Evolutionary conservation across 192 early-diverging fungal genomes (phyloP).

Genomic region (Chytriomyces sp.): DNA sequence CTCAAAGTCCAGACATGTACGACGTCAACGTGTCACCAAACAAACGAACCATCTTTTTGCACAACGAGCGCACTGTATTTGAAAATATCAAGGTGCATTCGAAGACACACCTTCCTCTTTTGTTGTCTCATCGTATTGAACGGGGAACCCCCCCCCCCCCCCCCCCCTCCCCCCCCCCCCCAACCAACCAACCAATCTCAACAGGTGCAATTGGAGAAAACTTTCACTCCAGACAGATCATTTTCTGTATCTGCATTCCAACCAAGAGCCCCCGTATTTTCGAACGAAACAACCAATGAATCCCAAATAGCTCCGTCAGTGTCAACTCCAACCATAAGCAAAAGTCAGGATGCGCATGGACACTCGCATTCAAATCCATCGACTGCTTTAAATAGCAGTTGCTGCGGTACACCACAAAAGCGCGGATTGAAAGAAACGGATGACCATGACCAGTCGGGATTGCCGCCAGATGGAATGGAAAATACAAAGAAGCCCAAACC

Average conservation of each 20-base stretch:
- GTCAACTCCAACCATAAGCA: no score
- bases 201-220: conserved; percentile 10
- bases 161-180: no score
- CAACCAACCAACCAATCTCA: no score
- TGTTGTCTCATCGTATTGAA: neutral
- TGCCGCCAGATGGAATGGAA: no score
- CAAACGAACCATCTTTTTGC: conserved; percentile 87
- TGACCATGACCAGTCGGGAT: no score
- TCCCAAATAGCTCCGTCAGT: no score
- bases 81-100: conserved; percentile 54
- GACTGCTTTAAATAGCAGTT: no score
- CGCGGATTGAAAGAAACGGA: no score
- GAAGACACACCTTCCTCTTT: neutral
- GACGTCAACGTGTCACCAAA: conserved; percentile 97
- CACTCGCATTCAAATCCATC: no score
- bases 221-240: conserved; percentile 18
- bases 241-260: conserved; percentile 14
- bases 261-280: neutral
- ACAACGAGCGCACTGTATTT: conserved; percentile 70
- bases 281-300: neutral
- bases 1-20: conserved; percentile 51
- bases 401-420: no score
- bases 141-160: neutral
- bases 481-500: no score
- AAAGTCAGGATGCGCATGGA: no score